Evolutionary conservation across 1,284 basidiomycete genomes (phyloP), one percentile per base, ranked within the genome.

Genomic region (Coniferiporia weirii): DNA sequence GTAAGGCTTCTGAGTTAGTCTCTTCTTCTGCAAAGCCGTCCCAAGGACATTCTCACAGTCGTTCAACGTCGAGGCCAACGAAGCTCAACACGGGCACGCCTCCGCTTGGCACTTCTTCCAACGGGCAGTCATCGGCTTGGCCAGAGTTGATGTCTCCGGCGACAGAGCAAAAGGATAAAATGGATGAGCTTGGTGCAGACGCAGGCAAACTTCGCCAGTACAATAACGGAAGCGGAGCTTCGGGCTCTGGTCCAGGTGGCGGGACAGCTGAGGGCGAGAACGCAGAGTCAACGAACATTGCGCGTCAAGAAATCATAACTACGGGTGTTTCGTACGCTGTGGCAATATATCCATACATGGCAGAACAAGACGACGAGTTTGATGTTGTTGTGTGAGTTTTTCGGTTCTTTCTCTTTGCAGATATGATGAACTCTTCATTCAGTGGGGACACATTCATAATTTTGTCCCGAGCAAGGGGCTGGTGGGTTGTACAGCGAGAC

Each of bases 401-500:
- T 44, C 53, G 49, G n/a, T 57, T 43, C 59, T 43, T 54, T 46
- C 19, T 57, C 58, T 6, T 35, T 15, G 50, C 27, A 40, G 52
- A 9, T 35, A 27, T 40, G n/a, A 63, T 15, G 34, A 50, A 32
- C n/a, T 47, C 47, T 40, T 34, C 35, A 48, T 47, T n/a, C 48
- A 93, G 89, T 36, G 89, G 89, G 38, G 90, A 95, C 68, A 93
- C 92, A 0, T 98, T 97, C 72, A 85, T 98, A 65, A 96, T 98
- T 67, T 77, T 97, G 56, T 93, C 91, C 60, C 88, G 96, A 63
- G 89, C 94, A 13, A 89, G 95, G 63, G 97, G 97, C 0, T 99
- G 97, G 97, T 99, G 96, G 94, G 91, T 98, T 38, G 96, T 99
- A 2, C 95, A 98, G 70, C 85, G 92, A 36, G 97, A 99, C 71